Conservation (phyloP, 805 yeast genomes). For the Cephaloascus fragrans region DNA sequence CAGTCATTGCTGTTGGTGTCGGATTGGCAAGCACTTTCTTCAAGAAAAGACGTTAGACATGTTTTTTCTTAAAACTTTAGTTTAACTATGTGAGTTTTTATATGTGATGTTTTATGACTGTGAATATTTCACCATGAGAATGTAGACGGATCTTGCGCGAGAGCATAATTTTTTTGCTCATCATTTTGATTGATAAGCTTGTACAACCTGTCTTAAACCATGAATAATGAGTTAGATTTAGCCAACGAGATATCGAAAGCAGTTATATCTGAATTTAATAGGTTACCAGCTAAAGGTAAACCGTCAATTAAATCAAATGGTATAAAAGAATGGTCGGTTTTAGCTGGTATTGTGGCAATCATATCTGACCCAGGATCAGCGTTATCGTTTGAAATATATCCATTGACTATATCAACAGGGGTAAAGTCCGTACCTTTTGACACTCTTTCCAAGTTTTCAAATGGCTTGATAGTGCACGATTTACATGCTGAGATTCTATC, state of each 20-base stretch:
- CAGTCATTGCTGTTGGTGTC: slow-evolving; percentile 77
- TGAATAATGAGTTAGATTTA: not conserved
- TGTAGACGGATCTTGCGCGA: too few species aligned
- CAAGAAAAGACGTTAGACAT: slow-evolving; percentile 16
- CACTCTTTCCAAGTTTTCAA: slow-evolving; percentile 23
- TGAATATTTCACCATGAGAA: too few species aligned
- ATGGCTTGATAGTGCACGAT: slow-evolving; percentile 72
- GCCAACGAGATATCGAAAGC: slow-evolving; percentile 8
- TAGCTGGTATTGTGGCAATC: slow-evolving; percentile 60
- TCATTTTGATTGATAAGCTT: too few species aligned
- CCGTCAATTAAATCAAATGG: slow-evolving; percentile 59
- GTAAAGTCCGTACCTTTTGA: slow-evolving; percentile 66
- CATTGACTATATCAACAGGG: slow-evolving; percentile 65
- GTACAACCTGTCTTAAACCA: too few species aligned
- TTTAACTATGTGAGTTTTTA: not conserved
- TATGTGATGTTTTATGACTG: not conserved
- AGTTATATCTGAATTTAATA: slow-evolving; percentile 15
- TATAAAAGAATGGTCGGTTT: slow-evolving; percentile 69
- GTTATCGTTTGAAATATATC: slow-evolving; percentile 10
- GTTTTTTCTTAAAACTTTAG: not conserved
- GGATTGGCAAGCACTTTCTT: slow-evolving; percentile 41
- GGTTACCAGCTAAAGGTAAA: slow-evolving; percentile 33
- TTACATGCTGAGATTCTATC: slow-evolving; percentile 83
- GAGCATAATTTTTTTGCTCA: too few species aligned
- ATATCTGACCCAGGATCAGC: slow-evolving; percentile 9